These are phyloP conservation scores for Cryptosporidium felis DNA, from an alignment of 169 alveolate genomes.

Conservation along the genomic window DNA sequence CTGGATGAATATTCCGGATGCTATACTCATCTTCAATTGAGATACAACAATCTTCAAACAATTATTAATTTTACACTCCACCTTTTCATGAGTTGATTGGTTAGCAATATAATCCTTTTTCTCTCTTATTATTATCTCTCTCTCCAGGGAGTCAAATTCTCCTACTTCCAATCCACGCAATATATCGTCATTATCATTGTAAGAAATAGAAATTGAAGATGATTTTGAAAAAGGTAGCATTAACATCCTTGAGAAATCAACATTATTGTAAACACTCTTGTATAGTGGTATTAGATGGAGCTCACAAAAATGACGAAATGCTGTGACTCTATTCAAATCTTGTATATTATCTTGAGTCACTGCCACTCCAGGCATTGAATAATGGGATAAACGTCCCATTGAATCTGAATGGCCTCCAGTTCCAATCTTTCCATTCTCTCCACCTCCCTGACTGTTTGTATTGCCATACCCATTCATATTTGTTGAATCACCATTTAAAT, in stretches of 20 bases:
- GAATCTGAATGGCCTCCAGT: neutral
- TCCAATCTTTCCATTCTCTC: too few species aligned
- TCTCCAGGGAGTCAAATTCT: neutral
- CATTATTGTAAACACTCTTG: slow-evolving; percentile 5
- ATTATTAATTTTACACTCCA: slow-evolving; percentile 42
- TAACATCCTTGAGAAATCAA: slow-evolving; percentile 43
- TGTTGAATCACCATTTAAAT: neutral
- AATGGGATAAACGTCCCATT: neutral
- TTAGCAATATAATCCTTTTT: neutral
- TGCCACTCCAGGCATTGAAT: slow-evolving; percentile 24
- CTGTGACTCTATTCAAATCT: slow-evolving; percentile 68
- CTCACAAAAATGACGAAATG: slow-evolving; percentile 68
- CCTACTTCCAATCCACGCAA: neutral
- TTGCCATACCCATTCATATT: too few species aligned
- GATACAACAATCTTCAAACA: slow-evolving; percentile 62
- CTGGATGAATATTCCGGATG: slow-evolving; percentile 28
- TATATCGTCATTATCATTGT: slow-evolving; percentile 1
- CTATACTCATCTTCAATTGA: slow-evolving; percentile 46
- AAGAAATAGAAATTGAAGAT: too few species aligned
- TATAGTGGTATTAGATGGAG: slow-evolving; percentile 54
- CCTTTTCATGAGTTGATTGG: slow-evolving; percentile 51
- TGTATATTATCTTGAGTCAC: slow-evolving; percentile 61
- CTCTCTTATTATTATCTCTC: neutral
- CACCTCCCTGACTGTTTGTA: too few species aligned
- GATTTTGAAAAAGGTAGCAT: slow-evolving; percentile 31